These are phyloP conservation scores for Pseudovirgaria hyperparasitica DNA, from an alignment of 2,329 filamentous ascomycete species.

Conservation along the genomic window DNA sequence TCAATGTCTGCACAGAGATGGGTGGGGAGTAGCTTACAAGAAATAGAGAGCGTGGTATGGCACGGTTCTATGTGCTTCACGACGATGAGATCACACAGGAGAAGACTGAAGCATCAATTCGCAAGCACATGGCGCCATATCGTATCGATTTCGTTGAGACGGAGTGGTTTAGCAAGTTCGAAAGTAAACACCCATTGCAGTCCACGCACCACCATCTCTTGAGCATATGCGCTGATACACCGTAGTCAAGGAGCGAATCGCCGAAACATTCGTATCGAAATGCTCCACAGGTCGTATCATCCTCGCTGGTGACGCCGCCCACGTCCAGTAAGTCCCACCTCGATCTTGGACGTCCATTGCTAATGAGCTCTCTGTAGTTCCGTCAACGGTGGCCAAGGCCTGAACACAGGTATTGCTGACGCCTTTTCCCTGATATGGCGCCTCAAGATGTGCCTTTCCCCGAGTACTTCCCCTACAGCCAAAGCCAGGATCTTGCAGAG, in stretches of 20 bases:
- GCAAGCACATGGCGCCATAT: slow-evolving; percentile 32
- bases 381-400: slow-evolving; percentile 12
- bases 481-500: slow-evolving; percentile 17
- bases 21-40: slow-evolving; percentile 1
- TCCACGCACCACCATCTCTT: background rate
- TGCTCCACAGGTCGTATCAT: slow-evolving; percentile 8
- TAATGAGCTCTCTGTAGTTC: too few species aligned
- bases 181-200: slow-evolving; percentile 20
- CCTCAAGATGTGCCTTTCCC: slow-evolving; percentile 4
- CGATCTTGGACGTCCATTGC: too few species aligned
- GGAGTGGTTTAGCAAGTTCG: slow-evolving; percentile 40
- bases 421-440: slow-evolving; percentile 11
- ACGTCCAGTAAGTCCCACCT: too few species aligned
- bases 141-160: slow-evolving; percentile 30
- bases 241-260: slow-evolving; percentile 11
- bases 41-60: slow-evolving; percentile 29
- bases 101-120: slow-evolving; percentile 30
- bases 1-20: background rate
- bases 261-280: slow-evolving; percentile 7
- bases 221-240: background rate
- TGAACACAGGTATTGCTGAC: slow-evolving; percentile 11
- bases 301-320: slow-evolving; percentile 11
- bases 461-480: background rate
- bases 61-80: slow-evolving; percentile 35
- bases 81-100: slow-evolving; percentile 32